These are phyloP conservation scores for Salix arbutifolia DNA, from an alignment of 345 rosid species.

Conservation along the genomic window DNA sequence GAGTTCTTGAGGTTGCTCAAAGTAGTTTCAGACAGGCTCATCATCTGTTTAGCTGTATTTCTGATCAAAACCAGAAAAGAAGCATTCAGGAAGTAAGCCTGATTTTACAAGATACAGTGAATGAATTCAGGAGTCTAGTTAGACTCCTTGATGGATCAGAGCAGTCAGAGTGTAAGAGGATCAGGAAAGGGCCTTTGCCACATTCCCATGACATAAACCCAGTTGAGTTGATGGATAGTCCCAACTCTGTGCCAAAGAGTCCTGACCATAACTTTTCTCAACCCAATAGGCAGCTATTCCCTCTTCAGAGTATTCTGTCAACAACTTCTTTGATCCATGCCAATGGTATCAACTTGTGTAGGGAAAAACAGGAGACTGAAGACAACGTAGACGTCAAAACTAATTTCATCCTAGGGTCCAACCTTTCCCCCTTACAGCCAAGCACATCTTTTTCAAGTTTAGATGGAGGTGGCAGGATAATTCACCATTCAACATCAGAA, in stretches of 20 bases:
- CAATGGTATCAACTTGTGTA: background rate
- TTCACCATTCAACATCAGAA: conserved; percentile 18
- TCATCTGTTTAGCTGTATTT: conserved; percentile 25
- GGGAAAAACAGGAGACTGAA: background rate
- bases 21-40: conserved; percentile 29
- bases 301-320: conserved; percentile 14
- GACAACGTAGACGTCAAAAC: conserved; percentile 1
- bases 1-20: conserved; percentile 22
- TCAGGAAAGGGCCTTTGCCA: conserved; percentile 33
- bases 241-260: background rate
- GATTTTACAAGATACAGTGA: conserved; percentile 20
- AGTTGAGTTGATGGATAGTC: conserved; percentile 23
- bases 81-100: conserved; percentile 27
- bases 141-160: conserved; percentile 25
- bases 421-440: conserved; percentile 3
- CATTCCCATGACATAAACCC: conserved; percentile 20
- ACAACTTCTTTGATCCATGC: conserved; percentile 1
- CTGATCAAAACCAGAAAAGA: conserved; percentile 21
- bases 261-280: background rate
- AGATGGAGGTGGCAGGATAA: background rate
- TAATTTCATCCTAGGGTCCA: background rate
- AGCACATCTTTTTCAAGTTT: background rate
- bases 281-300: background rate
- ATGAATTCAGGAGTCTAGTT: conserved; percentile 26
- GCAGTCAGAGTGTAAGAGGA: conserved; percentile 22